phyloP scores from a whole-genome alignment of 495 filamentous ascomycete species.

The Lasiosphaeris hirsuta region DNA sequence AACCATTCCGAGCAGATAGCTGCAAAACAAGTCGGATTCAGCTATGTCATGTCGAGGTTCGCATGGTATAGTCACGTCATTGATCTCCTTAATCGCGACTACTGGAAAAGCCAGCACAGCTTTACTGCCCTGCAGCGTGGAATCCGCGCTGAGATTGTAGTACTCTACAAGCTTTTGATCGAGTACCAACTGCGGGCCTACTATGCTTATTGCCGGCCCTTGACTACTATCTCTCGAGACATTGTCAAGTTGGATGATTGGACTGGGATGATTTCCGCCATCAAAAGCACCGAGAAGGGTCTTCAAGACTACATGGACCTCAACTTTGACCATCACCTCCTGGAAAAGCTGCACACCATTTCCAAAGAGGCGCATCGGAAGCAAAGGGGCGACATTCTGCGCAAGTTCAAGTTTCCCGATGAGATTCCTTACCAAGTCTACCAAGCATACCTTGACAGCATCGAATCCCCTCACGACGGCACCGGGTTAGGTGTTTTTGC shows the following conservation, averaged over 20 bases:
- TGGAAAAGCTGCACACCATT: constrained; percentile 22
- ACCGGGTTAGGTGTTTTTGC: constrained; percentile 14
- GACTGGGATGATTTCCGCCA: constrained; percentile 15
- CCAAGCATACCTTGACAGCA: constrained; percentile 23
- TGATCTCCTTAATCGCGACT: constrained; percentile 19
- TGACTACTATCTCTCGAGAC: constrained; percentile 14
- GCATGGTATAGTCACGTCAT: constrained; percentile 21
- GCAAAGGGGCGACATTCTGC: constrained; percentile 14
- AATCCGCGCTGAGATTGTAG: constrained; percentile 16
- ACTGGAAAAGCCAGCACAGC: constrained; percentile 21
- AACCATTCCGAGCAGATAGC: constrained; percentile 23
- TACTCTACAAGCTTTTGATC: constrained; percentile 21
- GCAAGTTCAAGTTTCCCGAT: constrained; percentile 26
- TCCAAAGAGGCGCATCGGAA: constrained; percentile 20
- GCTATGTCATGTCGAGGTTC: constrained; percentile 25
- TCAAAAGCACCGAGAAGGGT: constrained; percentile 15
- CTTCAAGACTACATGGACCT: constrained; percentile 22
- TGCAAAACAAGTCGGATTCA: constrained; percentile 18
- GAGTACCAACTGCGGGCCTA: constrained; percentile 23
- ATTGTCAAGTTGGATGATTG: constrained; percentile 26
- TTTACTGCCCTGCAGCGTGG: constrained; percentile 7
- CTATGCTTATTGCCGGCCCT: constrained; percentile 19
- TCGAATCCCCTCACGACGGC: constrained; percentile 14
- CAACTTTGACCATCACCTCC: constrained; percentile 19
- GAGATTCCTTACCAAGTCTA: constrained; percentile 23